Evolutionary conservation across 2,329 filamentous ascomycete genomes (phyloP), one percentile per base, ranked within the genome.

Genomic region (Penicillium capsulatum): DNA sequence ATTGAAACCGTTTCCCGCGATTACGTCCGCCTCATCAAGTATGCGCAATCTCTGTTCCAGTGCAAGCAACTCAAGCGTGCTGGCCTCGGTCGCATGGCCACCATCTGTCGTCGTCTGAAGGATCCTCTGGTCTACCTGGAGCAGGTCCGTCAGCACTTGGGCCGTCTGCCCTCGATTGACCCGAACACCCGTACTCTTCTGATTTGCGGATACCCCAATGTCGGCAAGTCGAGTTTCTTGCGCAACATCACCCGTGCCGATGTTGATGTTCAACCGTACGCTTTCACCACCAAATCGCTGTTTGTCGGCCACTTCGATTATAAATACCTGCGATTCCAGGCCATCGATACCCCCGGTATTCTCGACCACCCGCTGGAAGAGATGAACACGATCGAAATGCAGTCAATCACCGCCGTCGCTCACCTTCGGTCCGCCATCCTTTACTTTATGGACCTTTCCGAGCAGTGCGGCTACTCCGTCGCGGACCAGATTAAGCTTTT

Each of bases 371-470:
- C 91, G 24, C 80, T 98, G 7, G 92, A 97, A 70, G 92, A 97
- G 72, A 98, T 97, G 92, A 95, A 96, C 72, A 97, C 92, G 3
- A 98, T 98, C 62, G 92, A 98, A 70, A 97, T 97, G 88, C 92
- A 97, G 74, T 86, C 86, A 47, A 96, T 98, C 54, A 97, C 91
- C 13, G 92, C 94, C 8, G 95, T 98, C 71, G 92, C 92, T 36
- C 94, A 98, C 73, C 75, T 98, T 62, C 81, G 91, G 57, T 94
- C 90, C 29, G 91, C 91, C 40, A 94, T 98, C 50, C 75, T 97
- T 44, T 97, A 97, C 70, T 97, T 97, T 64, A 95, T 97, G 86
- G 91, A 97, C 73, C 74, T 96, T 46, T 94, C 86, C 15, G 91
- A 96, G 73, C 88, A 95, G 73, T 96, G 90, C 57, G 92, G 92